Base-by-base conservation (phyloP, 305 asterid species). In the Petunia hybrid region DNA sequence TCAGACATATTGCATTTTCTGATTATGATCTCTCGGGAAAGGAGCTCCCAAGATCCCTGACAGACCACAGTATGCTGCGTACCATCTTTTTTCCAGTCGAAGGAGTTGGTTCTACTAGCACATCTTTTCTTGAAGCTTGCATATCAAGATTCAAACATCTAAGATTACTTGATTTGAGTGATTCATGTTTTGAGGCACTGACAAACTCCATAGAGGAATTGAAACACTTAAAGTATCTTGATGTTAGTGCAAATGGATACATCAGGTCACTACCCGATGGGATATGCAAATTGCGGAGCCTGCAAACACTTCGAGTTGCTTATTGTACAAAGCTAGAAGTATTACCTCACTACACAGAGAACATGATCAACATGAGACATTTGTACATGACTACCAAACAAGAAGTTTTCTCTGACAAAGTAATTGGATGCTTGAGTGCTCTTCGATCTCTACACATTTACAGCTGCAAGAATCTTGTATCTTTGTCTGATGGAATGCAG, bases 391-490 rank as follows among this genome's bases (percentile, higher is more conserved):
- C 81, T 41, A 60, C 81, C 46, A 61, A 31, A 8, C 71, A 77
- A 60, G 43, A 14, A 4, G 55, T 48, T 61, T 77, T 77, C 57
- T 43, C 81, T 14, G 81, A 77, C 5, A 43, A 61, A 10, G 14
- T 13, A 59, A 64, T 77, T 61, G 81, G 73, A 13, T 77, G 81
- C 60, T 42, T 77, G 36, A 10, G 35, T 7, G 12, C 81, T 31
- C 81, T 77, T 77, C 0, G 73, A 2, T 77, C 81, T 10, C 12
- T 77, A 14, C 31, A 0, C 55, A 45, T 77, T 0, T n/a, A 77
- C 0, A 43, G 73, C 81, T 77, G 81, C 70, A 77, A 45, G 36
- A 61, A 46, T 61, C 81, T 77, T 2, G 45, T 77, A 42, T 77
- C 73, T 5, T 61, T 61, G 35, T 61, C 81, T 41, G 81, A 77